phyloP scores from a whole-genome alignment of 1,284 basidiomycete species.

The Nidula niveotomentosa region DNA sequence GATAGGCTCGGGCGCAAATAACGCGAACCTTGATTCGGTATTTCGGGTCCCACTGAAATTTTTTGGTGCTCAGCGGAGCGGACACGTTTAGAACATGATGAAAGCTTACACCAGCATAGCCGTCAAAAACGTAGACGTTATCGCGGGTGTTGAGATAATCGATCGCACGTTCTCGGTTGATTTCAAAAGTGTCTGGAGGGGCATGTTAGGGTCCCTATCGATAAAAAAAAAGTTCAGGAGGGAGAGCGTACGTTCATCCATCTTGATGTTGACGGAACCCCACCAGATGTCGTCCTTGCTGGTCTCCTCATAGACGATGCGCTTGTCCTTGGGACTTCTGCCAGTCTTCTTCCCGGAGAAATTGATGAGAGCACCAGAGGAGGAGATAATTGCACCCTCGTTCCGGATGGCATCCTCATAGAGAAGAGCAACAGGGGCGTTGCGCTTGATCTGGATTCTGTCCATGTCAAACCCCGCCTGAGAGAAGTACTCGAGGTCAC shows the following conservation, averaged over 20 bases:
- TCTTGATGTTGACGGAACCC: constrained; percentile 99
- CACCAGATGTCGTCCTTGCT: constrained; percentile 99
- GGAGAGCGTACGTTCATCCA: constrained; percentile 85
- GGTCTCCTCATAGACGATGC: constrained; percentile 98
- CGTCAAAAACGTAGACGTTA: constrained; percentile 99
- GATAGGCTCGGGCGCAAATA: constrained; percentile 98
- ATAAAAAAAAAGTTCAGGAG: neutral
- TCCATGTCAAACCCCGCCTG: constrained; percentile 99
- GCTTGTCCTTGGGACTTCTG: constrained; percentile 98
- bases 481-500: constrained; percentile 96
- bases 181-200: constrained; percentile 92
- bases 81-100: constrained; percentile 1
- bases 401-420: constrained; percentile 99
- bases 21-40: constrained; percentile 99
- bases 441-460: constrained; percentile 87
- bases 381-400: constrained; percentile 97
- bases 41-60: constrained; percentile 88
- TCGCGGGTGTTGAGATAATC: constrained; percentile 99
- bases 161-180: constrained; percentile 99
- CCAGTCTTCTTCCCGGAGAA: constrained; percentile 99
- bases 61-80: constrained; percentile 8
- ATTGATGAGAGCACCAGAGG: constrained; percentile 97
- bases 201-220: neutral
- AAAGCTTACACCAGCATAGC: constrained; percentile 81
- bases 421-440: constrained; percentile 91